phyloP scores from a whole-genome alignment of 73 alveolate species.

The Tetrahymena elliotti region DNA sequence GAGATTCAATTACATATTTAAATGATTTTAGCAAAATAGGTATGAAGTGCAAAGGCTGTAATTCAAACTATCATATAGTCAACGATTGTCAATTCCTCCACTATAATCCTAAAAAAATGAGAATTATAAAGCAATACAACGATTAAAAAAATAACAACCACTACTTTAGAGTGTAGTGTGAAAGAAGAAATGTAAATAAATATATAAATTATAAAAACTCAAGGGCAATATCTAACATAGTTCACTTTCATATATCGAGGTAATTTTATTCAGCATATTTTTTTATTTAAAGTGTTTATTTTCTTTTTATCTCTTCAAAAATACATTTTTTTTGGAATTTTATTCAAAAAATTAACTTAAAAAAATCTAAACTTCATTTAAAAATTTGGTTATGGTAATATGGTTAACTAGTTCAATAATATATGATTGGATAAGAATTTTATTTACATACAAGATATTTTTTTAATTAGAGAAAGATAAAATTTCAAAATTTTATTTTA shows the following conservation, averaged over 20 bases:
- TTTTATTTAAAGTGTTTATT: too few species aligned
- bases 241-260: background rate
- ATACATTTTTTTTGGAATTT: too few species aligned
- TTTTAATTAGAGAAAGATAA: too few species aligned
- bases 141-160: background rate
- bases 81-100: background rate
- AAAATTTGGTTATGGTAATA: too few species aligned
- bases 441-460: too few species aligned
- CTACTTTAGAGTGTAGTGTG: background rate
- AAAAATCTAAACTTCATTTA: too few species aligned
- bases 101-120: background rate
- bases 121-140: background rate
- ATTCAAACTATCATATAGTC: background rate
- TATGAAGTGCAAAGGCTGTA: background rate
- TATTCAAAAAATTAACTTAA: too few species aligned
- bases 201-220: background rate
- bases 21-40: background rate
- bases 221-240: background rate
- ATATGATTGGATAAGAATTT: too few species aligned
- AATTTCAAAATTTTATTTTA: too few species aligned
- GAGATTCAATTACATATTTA: background rate
- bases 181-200: background rate
- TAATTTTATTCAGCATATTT: background rate
- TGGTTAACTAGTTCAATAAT: too few species aligned
- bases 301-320: too few species aligned